A percentile compares a stretch with the other conserved stretches of the same genome.
These are phyloP conservation scores for Tulasnella sp. DNA, from an alignment of 768 basidiomycete species.

Conservation along the genomic window DNA sequence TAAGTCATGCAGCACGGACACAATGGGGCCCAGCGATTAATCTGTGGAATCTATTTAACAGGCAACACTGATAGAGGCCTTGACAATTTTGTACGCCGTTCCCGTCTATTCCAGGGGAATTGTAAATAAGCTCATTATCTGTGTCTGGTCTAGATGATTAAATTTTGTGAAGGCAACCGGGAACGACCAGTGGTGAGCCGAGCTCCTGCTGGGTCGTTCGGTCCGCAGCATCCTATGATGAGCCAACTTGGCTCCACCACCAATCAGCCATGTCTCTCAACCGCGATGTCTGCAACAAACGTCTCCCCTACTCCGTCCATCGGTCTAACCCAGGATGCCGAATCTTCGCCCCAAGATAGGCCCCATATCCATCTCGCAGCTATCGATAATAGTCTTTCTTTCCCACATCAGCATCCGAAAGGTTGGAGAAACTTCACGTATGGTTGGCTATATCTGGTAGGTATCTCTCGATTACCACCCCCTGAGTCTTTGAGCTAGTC, in stretches of 20 bases:
- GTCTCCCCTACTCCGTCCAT: not conserved
- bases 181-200: conserved; percentile 70
- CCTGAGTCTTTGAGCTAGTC: not conserved
- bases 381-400: conserved; percentile 87
- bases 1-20: conserved; percentile 30
- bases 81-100: conserved; percentile 53
- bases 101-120: too few species aligned
- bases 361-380: conserved; percentile 88
- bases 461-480: not conserved
- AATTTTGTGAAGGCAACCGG: conserved; percentile 71
- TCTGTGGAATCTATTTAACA: not conserved
- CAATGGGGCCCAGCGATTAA: not conserved
- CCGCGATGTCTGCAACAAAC: not conserved
- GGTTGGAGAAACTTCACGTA: conserved; percentile 72
- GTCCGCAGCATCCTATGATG: conserved; percentile 31
- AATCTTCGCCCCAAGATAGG: conserved; percentile 22
- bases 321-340: conserved; percentile 18
- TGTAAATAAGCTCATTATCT: too few species aligned
- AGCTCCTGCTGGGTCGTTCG: conserved; percentile 56
- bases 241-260: conserved; percentile 33
- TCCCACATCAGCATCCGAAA: conserved; percentile 81
- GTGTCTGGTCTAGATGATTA: conserved; percentile 82
- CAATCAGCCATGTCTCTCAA: conserved; percentile 1
- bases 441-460: conserved; percentile 47
- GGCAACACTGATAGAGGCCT: conserved; percentile 63